Evolutionary conservation across 768 basidiomycete genomes (phyloP).

Genomic region (Bullera alba): DNA sequence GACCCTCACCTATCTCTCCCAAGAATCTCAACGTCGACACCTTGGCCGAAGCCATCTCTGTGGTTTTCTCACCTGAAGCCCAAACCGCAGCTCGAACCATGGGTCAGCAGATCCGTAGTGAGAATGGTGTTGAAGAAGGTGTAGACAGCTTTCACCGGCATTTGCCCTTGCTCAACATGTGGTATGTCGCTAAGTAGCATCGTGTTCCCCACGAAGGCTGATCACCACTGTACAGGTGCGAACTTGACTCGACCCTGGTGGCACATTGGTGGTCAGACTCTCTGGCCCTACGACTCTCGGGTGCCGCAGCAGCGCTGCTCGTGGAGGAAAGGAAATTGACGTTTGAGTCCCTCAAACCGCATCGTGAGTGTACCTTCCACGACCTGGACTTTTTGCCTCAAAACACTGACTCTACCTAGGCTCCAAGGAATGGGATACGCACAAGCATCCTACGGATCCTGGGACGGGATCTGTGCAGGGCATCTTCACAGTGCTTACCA

Average conservation of each 20-base stretch:
- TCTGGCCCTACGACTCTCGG: constrained; percentile 53
- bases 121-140: constrained; percentile 36
- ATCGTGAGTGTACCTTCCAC: constrained; percentile 47
- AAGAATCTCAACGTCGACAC: constrained; percentile 52
- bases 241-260: constrained; percentile 52
- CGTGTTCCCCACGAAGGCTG: too few species aligned
- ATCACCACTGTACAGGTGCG: constrained; percentile 47
- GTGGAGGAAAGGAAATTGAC: constrained; percentile 50
- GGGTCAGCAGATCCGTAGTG: constrained; percentile 52
- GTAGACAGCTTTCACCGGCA: constrained; percentile 56
- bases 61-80: constrained; percentile 49
- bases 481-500: constrained; percentile 52
- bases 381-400: not conserved
- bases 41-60: constrained; percentile 52
- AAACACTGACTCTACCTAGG: constrained; percentile 28
- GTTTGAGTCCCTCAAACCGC: constrained; percentile 49
- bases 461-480: constrained; percentile 49
- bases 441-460: constrained; percentile 47
- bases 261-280: constrained; percentile 57
- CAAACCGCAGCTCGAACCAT: constrained; percentile 51
- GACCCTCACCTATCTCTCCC: constrained; percentile 47
- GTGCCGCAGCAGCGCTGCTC: constrained; percentile 53
- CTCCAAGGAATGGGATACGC: constrained; percentile 49
- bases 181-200: constrained; percentile 41
- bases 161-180: constrained; percentile 57